Conservation (phyloP, 306 rosid genomes). For the Gastrolobium bilobum region DNA sequence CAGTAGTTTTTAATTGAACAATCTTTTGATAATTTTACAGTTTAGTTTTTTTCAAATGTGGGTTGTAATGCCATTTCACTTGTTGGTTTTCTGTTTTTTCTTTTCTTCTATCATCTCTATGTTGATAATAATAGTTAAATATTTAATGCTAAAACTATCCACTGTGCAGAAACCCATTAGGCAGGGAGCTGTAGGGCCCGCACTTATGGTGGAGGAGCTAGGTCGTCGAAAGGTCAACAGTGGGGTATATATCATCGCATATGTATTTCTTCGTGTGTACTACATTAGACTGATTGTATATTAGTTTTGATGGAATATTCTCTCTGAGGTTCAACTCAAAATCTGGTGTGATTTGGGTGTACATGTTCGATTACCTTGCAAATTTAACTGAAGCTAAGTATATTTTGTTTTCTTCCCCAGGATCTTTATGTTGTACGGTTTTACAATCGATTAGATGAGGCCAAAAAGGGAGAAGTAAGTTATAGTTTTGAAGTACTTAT, state of each 20-base stretch:
- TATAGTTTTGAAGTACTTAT: constrained; percentile 38
- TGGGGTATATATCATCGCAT: constrained; percentile 62
- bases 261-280: constrained; percentile 21
- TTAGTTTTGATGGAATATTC: constrained; percentile 35
- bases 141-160: constrained; percentile 25
- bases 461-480: constrained; percentile 96
- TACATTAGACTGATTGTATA: constrained; percentile 27
- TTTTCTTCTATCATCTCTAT: neutral
- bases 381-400: constrained; percentile 49
- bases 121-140: neutral
- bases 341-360: neutral
- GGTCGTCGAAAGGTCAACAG: constrained; percentile 78
- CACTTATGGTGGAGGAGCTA: constrained; percentile 89
- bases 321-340: constrained; percentile 26
- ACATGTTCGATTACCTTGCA: constrained; percentile 30
- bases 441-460: constrained; percentile 89
- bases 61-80: constrained; percentile 17
- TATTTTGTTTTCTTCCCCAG: constrained; percentile 55
- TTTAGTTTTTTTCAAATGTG: neutral
- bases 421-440: constrained; percentile 87
- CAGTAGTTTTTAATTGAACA: neutral
- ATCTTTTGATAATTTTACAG: neutral
- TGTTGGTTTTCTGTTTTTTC: constrained; percentile 26
- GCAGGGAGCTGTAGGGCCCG: constrained; percentile 83
- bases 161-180: constrained; percentile 83